These are phyloP conservation scores for Holtermannia corniformis DNA, from an alignment of 768 basidiomycete genomes.

Conservation along the genomic window DNA sequence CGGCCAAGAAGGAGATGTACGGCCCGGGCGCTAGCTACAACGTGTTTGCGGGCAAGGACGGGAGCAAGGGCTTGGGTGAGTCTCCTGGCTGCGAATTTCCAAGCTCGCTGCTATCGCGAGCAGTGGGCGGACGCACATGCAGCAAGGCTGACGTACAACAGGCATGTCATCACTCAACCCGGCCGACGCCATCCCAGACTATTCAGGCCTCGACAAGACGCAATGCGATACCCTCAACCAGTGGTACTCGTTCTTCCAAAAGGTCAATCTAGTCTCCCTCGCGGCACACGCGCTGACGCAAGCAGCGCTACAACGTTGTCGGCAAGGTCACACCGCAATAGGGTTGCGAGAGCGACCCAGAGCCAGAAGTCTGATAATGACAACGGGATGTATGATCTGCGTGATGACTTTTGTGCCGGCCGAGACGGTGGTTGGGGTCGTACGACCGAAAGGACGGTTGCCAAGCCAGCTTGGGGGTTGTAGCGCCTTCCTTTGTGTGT, in stretches of 20 bases:
- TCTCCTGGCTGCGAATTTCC: conserved; percentile 3
- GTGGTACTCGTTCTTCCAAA: conserved; percentile 82
- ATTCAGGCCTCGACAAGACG: conserved; percentile 59
- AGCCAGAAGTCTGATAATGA: no score
- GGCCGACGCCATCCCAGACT: conserved; percentile 82
- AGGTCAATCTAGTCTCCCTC: conserved; percentile 43
- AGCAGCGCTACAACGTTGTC: conserved; percentile 77
- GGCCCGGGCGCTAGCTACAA: conserved; percentile 55
- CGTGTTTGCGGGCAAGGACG: conserved; percentile 90
- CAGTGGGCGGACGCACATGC: background rate
- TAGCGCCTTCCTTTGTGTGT: background rate
- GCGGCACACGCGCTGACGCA: background rate
- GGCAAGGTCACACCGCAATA: conserved; percentile 50
- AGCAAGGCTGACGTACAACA: background rate
- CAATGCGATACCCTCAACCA: conserved; percentile 74
- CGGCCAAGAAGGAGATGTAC: conserved; percentile 75
- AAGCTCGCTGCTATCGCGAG: background rate
- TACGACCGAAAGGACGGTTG: background rate
- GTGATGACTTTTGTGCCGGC: no score
- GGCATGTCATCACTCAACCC: conserved; percentile 74
- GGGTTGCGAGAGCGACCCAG: no score
- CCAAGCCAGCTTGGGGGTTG: background rate
- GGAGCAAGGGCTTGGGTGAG: conserved; percentile 64
- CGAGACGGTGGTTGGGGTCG: no score
- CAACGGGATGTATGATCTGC: no score